Evolutionary conservation across 371 early-diverging fungal species (phyloP), one percentile per base, ranked within the genome.

Genomic region (Amoeboaphelidium protococcarum): DNA sequence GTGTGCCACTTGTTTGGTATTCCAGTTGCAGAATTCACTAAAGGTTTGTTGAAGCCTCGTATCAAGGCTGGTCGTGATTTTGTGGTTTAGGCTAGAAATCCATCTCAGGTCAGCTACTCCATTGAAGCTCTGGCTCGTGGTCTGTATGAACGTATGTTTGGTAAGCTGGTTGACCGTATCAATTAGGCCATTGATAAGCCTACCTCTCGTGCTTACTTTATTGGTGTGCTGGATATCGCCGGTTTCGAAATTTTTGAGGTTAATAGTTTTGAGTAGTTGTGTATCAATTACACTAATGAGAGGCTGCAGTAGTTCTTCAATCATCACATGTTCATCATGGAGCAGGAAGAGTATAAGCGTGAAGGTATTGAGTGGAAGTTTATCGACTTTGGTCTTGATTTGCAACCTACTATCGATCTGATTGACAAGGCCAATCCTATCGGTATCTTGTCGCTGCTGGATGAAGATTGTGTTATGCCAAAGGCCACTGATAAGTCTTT

Each of bases 221-320:
- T 99, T 55, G 99, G 99, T 41, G 95, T 99, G 3, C 64, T 99
- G 20, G 99, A 99, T 74, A 99, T 99, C 63, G 97, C 97, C 26
- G 99, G 99, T 2, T 99, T 99, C 65, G 99, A 99, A 64, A 98
- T 98, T 45, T 92, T 96, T 55, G 80, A 94, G 55, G 77, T 69
- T 50, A 99, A 99, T 65, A 80, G 82, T 54, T 98, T 98, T 69
- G 99, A 99, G 61, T 99, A 99, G 60, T 71, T 99, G 23, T 94
- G 90, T 60, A 99, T 99, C 68, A 99, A 99, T 65, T 98, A 98
- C 62, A 96, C 98, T 26, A 99, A 99, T 64, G 99, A 99, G 61
- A 85, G 86, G 52, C 76, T 99, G 13, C 99, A 99, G 62, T 98
- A 99, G 58, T 97, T 97, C 66, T 99, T 99, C 71, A 99, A 99